Conservation (phyloP, 2,329 filamentous ascomycete species). For the Ceratocystis cubensis region DNA sequence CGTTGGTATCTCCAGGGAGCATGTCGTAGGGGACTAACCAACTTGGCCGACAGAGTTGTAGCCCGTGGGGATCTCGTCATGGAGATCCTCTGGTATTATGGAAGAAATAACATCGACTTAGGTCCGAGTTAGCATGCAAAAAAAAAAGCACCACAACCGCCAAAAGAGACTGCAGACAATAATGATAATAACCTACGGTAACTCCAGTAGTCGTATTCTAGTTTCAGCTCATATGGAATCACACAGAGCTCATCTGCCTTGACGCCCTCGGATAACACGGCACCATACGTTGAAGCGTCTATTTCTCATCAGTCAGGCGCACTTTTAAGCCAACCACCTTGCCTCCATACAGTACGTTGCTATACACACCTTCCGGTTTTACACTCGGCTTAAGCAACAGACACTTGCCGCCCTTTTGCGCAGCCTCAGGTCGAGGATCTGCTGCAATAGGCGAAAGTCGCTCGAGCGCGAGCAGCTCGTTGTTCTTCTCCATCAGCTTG, state of each 20-base stretch:
- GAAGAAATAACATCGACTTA: conserved; percentile 69
- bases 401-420: conserved; percentile 47
- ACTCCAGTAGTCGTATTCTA: conserved; percentile 78
- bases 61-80: conserved; percentile 69
- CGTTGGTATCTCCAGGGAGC: background rate
- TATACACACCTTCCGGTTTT: conserved; percentile 36
- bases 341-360: background rate
- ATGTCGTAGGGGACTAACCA: conserved; percentile 36
- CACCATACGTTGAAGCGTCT: conserved; percentile 66
- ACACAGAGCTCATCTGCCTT: conserved; percentile 55
- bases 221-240: conserved; percentile 59
- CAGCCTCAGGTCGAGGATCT: conserved; percentile 46
- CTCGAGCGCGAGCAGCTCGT: conserved; percentile 53
- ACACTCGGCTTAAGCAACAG: conserved; percentile 47
- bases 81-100: conserved; percentile 65
- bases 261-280: conserved; percentile 54
- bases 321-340: background rate
- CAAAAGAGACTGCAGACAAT: background rate
- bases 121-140: conserved; percentile 22
- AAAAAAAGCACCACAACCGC: background rate
- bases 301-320: conserved; percentile 25
- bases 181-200: conserved; percentile 45
- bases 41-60: conserved; percentile 87
- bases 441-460: conserved; percentile 50
- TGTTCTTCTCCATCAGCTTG: conserved; percentile 49